phyloP scores from a whole-genome alignment of 441 rosid genomes.

The Pelargonium citronellum region DNA sequence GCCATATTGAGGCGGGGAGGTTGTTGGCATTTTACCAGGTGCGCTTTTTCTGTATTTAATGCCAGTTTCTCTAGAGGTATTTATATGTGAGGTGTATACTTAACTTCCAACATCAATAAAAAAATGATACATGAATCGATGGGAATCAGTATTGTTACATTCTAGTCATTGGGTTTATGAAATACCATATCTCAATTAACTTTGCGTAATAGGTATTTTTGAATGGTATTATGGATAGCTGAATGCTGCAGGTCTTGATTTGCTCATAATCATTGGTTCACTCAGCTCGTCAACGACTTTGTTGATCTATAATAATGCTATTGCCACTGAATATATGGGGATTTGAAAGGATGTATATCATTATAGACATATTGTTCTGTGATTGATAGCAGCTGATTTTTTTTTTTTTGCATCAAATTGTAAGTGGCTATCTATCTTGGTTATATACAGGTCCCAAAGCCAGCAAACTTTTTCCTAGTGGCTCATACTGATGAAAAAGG shows the following conservation, averaged over 20 bases:
- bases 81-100: neutral
- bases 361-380: neutral
- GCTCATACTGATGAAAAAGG: conserved; percentile 80
- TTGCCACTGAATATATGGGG: too few species aligned
- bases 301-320: neutral
- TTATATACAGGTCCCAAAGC: conserved; percentile 79
- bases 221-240: neutral
- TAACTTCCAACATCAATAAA: neutral
- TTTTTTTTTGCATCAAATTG: neutral
- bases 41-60: conserved; percentile 16
- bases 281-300: neutral
- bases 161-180: neutral
- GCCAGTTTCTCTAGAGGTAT: neutral
- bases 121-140: neutral
- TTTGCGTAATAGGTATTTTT: neutral
- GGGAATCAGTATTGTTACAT: neutral
- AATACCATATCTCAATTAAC: neutral
- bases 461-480: conserved; percentile 66
- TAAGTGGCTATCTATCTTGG: conserved; percentile 18
- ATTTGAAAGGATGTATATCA: neutral
- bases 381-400: neutral
- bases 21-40: conserved; percentile 89
- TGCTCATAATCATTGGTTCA: neutral
- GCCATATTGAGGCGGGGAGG: conserved; percentile 92
- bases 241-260: neutral